Percentiles rank a stretch among this genome's conserved stretches.
These are phyloP conservation scores for Ceratobasidium sp. DNA, from an alignment of 1,284 basidiomycete species.

Conservation along the genomic window DNA sequence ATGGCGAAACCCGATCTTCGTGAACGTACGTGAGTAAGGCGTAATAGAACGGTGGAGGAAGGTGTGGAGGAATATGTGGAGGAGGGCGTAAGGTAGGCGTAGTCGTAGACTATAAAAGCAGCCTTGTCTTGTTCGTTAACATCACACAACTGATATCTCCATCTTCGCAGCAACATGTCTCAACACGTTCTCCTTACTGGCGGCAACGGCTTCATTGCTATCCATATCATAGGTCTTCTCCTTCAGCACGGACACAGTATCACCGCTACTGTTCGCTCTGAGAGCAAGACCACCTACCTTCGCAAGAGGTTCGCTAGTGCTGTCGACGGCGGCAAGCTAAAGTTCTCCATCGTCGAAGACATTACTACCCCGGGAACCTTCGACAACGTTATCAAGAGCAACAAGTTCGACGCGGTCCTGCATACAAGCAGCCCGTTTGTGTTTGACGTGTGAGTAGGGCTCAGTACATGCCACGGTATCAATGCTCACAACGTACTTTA, in stretches of 20 bases:
- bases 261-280: slow-evolving; percentile 40
- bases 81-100: too few species aligned
- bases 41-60: too few species aligned
- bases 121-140: too few species aligned
- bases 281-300: slow-evolving; percentile 41
- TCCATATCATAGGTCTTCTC: slow-evolving; percentile 1
- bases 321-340: slow-evolving; percentile 19
- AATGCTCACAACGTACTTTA: not conserved
- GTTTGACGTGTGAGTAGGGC: slow-evolving; percentile 28
- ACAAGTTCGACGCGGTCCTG: slow-evolving; percentile 42
- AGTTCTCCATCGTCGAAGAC: slow-evolving; percentile 45
- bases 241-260: slow-evolving; percentile 9
- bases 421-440: slow-evolving; percentile 41
- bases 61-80: too few species aligned
- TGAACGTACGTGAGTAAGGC: too few species aligned
- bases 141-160: too few species aligned
- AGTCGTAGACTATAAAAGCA: too few species aligned
- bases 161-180: too few species aligned
- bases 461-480: not conserved
- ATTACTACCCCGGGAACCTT: slow-evolving; percentile 43
- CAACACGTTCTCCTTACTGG: slow-evolving; percentile 41
- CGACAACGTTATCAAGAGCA: slow-evolving; percentile 43
- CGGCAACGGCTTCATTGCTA: slow-evolving; percentile 38
- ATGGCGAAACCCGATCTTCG: too few species aligned
- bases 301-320: slow-evolving; percentile 20